Evolutionary conservation across 1,284 basidiomycete species (phyloP).

Genomic region (Pseudozyma hubeiensis): DNA sequence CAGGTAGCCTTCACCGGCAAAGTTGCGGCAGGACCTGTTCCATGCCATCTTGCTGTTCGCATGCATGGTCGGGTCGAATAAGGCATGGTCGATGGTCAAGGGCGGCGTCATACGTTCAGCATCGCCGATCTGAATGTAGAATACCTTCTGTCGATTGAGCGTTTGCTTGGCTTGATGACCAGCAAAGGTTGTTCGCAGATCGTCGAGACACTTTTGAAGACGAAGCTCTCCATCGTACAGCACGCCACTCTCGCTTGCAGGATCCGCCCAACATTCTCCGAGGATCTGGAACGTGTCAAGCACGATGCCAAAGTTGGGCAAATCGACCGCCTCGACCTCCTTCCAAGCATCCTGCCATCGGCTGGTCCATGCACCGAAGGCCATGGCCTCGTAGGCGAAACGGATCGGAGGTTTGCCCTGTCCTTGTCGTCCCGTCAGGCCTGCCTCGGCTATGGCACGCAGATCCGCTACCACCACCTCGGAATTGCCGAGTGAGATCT

Average conservation of each 20-base stretch:
- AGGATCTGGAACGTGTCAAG: constrained; percentile 69
- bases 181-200: constrained; percentile 12
- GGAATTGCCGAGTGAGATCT: constrained; percentile 10
- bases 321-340: constrained; percentile 56
- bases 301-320: constrained; percentile 66
- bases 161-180: constrained; percentile 11
- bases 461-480: constrained; percentile 21
- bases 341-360: constrained; percentile 67
- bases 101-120: constrained; percentile 15
- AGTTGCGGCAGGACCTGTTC: constrained; percentile 14
- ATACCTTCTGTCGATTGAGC: constrained; percentile 15
- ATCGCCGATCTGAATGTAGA: constrained; percentile 22
- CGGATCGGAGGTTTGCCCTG: constrained; percentile 12
- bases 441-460: constrained; percentile 15
- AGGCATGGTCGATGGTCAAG: constrained; percentile 11
- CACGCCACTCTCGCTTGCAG: constrained; percentile 28
- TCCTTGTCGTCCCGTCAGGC: constrained; percentile 11
- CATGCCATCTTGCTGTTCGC: constrained; percentile 27
- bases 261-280: constrained; percentile 65
- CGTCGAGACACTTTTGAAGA: constrained; percentile 9
- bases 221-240: constrained; percentile 9
- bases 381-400: constrained; percentile 41
- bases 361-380: constrained; percentile 44
- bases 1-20: constrained; percentile 18
- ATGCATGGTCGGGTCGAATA: constrained; percentile 18